Evolutionary conservation across 2,329 filamentous ascomycete species (phyloP).

Genomic region (Beauveria bassiana): DNA sequence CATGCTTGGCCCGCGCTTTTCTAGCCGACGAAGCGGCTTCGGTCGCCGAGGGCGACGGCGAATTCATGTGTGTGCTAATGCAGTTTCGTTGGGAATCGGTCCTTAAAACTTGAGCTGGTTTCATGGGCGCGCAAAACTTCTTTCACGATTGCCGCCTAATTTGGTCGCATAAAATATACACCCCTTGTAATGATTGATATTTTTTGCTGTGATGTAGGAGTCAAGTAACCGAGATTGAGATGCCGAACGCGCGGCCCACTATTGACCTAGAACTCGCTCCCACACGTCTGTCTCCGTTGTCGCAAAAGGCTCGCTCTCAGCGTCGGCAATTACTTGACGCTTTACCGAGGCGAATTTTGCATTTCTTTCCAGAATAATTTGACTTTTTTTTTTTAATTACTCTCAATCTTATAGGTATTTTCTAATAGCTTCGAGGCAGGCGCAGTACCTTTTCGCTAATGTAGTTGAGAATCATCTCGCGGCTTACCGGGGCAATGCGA

Average conservation of each 20-base stretch:
- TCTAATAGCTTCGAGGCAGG: constrained; percentile 58
- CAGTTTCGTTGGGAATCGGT: background rate
- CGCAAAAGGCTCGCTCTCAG: constrained; percentile 2
- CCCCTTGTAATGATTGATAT: background rate
- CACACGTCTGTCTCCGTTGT: background rate
- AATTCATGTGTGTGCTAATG: constrained; percentile 5
- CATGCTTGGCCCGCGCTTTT: constrained; percentile 27
- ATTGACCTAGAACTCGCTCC: background rate
- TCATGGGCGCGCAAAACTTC: background rate
- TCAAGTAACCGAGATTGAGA: constrained; percentile 11
- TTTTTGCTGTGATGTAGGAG: constrained; percentile 1
- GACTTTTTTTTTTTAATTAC: background rate
- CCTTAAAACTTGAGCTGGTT: background rate
- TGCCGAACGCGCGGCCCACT: constrained; percentile 5
- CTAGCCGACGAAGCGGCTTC: constrained; percentile 21
- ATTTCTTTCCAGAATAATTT: background rate
- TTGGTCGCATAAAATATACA: background rate
- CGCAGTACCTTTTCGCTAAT: constrained; percentile 60
- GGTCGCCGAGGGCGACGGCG: constrained; percentile 10
- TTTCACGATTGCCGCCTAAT: background rate
- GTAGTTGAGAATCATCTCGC: constrained; percentile 73
- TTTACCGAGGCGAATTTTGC: background rate
- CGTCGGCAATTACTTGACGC: background rate
- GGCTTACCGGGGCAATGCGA: constrained; percentile 54
- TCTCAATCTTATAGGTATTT: too few relatives aligned